A percentile compares a stretch with the other conserved stretches of the same genome.
phyloP scores from a whole-genome alignment of 2,329 filamentous ascomycete genomes.

The Chaetomiaceae sp. region DNA sequence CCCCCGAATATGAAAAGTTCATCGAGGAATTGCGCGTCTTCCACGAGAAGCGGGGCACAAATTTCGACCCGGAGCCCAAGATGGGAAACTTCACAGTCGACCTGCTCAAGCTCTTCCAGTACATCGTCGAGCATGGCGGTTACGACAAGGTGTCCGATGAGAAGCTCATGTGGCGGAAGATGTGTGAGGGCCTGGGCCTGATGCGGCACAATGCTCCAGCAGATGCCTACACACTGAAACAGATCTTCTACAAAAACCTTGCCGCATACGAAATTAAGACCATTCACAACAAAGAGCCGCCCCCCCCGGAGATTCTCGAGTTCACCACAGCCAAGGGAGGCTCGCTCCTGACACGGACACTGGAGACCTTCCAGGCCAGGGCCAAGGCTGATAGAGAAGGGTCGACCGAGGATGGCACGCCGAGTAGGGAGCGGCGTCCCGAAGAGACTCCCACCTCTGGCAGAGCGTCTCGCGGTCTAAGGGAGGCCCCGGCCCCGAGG shows the following conservation, averaged over 20 bases:
- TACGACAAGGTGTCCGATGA: slow-evolving; percentile 82
- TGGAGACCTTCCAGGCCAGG: slow-evolving; percentile 63
- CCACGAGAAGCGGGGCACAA: slow-evolving; percentile 73
- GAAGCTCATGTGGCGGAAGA: slow-evolving; percentile 79
- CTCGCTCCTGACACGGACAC: slow-evolving; percentile 69
- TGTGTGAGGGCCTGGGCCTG: slow-evolving; percentile 72
- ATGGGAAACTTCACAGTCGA: slow-evolving; percentile 74
- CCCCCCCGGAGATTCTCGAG: slow-evolving; percentile 83
- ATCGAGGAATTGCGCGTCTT: slow-evolving; percentile 68
- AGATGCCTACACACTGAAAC: slow-evolving; percentile 82
- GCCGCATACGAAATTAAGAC: slow-evolving; percentile 81
- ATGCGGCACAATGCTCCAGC: slow-evolving; percentile 71
- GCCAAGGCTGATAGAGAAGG: slow-evolving; percentile 47
- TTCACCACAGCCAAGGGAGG: slow-evolving; percentile 82
- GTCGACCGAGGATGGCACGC: slow-evolving; percentile 57
- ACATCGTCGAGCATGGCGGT: slow-evolving; percentile 71
- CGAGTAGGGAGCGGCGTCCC: slow-evolving; percentile 48
- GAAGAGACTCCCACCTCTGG: slow-evolving; percentile 50
- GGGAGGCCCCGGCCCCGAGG: slow-evolving; percentile 79
- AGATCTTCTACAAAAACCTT: slow-evolving; percentile 84
- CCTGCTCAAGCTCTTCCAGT: slow-evolving; percentile 71
- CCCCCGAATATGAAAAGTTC: slow-evolving; percentile 72
- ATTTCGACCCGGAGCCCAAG: slow-evolving; percentile 75
- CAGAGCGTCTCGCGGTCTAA: slow-evolving; percentile 60
- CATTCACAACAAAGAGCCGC: slow-evolving; percentile 73